Percentiles rank a stretch among this genome's conserved stretches.
Conservation (phyloP, 345 rosid genomes). For the Excoecaria agallocha region DNA sequence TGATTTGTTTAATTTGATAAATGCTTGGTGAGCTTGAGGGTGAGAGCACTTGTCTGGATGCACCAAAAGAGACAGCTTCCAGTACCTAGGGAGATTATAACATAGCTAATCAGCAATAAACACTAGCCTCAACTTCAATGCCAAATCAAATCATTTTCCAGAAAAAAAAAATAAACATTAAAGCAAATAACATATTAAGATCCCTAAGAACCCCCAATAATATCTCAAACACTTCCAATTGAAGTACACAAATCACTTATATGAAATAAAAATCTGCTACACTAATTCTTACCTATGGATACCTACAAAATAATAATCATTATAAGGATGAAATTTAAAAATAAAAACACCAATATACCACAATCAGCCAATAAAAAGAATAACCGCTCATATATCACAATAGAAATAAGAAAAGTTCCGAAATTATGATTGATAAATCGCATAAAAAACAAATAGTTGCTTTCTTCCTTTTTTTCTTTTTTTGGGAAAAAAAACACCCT, state of each 20-base stretch:
- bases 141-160: not conserved
- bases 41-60: too few relatives aligned
- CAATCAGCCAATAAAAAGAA: not conserved
- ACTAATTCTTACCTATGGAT: not conserved
- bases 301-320: not conserved
- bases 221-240: not conserved
- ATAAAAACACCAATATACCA: not conserved
- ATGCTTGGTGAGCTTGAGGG: too few relatives aligned
- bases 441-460: constrained; percentile 4
- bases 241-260: not conserved
- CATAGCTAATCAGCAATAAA: too few relatives aligned
- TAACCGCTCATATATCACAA: not conserved
- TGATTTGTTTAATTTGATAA: too few relatives aligned
- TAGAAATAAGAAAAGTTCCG: not conserved
- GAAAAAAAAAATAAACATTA: not conserved
- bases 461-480: too few relatives aligned
- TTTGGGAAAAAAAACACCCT: not conserved
- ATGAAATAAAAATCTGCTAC: not conserved
- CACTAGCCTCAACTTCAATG: constrained; percentile 1
- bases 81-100: too few relatives aligned
- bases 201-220: not conserved
- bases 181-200: not conserved
- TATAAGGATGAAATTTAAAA: not conserved
- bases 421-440: not conserved
- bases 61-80: too few relatives aligned